These are phyloP conservation scores for Miamiensis avidus DNA, from an alignment of 169 alveolate genomes.

Conservation along the genomic window DNA sequence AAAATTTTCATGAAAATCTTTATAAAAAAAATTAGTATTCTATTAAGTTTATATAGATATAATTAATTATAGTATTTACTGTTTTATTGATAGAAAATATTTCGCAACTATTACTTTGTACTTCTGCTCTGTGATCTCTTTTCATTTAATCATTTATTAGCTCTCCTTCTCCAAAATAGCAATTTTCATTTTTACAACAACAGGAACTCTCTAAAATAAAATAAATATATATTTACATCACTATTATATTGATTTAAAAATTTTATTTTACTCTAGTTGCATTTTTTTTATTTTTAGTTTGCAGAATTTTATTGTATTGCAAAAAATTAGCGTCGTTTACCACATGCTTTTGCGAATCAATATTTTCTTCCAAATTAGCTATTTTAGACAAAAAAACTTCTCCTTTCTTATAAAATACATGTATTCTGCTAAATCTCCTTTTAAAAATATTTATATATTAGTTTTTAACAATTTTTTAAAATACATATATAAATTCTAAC, in stretches of 20 bases:
- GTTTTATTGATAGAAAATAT: not conserved
- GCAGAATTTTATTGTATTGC: not conserved
- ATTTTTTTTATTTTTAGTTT: no score
- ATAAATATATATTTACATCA: no score
- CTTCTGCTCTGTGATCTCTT: not conserved
- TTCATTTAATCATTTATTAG: no score
- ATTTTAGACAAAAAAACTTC: not conserved
- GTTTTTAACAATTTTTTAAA: no score
- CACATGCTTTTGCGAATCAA: not conserved
- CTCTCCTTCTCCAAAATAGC: not conserved
- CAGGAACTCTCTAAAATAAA: not conserved
- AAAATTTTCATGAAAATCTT: no score
- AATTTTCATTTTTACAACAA: no score
- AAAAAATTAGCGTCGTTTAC: not conserved
- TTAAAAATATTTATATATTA: no score
- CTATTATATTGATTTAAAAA: no score
- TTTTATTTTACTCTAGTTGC: not conserved
- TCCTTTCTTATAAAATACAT: not conserved
- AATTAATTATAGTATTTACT: not conserved
- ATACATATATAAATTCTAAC: not conserved
- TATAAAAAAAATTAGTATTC: no score
- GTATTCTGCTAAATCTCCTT: not conserved
- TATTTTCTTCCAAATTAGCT: not conserved
- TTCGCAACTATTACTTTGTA: not conserved
- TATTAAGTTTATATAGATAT: no score